Evolutionary conservation across 768 basidiomycete genomes (phyloP).

Genomic region (Mrakia gelida): DNA sequence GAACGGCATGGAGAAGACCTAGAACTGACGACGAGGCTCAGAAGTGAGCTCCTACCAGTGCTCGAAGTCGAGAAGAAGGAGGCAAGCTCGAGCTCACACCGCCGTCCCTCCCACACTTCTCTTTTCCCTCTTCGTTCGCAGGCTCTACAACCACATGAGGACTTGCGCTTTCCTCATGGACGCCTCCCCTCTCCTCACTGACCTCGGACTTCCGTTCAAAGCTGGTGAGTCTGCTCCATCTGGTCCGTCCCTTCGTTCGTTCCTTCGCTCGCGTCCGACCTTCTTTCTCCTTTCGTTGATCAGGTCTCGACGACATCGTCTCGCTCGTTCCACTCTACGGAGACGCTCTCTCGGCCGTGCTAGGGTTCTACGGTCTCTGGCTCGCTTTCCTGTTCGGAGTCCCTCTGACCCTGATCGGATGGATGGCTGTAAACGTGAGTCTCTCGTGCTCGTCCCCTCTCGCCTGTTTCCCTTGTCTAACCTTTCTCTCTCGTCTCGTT

Average conservation of each 20-base stretch:
- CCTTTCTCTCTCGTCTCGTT: too few species aligned
- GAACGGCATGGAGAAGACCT: slow-evolving; percentile 30
- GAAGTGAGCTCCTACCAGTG: slow-evolving; percentile 35
- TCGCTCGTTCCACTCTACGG: slow-evolving; percentile 18
- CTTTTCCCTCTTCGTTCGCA: slow-evolving; percentile 19
- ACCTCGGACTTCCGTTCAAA: slow-evolving; percentile 44
- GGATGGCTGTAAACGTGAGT: slow-evolving; percentile 33
- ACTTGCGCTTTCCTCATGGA: slow-evolving; percentile 45
- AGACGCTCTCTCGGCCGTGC: slow-evolving; percentile 40
- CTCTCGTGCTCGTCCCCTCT: slow-evolving; percentile 12
- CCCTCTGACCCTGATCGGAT: slow-evolving; percentile 36
- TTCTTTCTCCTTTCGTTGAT: not conserved
- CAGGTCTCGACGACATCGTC: not conserved
- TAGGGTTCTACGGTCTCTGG: slow-evolving; percentile 45
- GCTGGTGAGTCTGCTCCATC: slow-evolving; percentile 41
- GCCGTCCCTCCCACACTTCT: not conserved
- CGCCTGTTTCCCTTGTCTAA: slow-evolving; percentile 26
- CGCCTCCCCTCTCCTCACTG: slow-evolving; percentile 42
- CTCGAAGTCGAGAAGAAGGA: not conserved
- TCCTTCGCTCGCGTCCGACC: slow-evolving; percentile 21
- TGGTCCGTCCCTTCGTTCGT: slow-evolving; percentile 32
- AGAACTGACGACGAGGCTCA: slow-evolving; percentile 42
- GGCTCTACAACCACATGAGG: slow-evolving; percentile 44
- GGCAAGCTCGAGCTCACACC: not conserved
- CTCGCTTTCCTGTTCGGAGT: slow-evolving; percentile 42